Conservation (phyloP, 2,329 filamentous ascomycete genomes). For the Calonectria fujianensis region DNA sequence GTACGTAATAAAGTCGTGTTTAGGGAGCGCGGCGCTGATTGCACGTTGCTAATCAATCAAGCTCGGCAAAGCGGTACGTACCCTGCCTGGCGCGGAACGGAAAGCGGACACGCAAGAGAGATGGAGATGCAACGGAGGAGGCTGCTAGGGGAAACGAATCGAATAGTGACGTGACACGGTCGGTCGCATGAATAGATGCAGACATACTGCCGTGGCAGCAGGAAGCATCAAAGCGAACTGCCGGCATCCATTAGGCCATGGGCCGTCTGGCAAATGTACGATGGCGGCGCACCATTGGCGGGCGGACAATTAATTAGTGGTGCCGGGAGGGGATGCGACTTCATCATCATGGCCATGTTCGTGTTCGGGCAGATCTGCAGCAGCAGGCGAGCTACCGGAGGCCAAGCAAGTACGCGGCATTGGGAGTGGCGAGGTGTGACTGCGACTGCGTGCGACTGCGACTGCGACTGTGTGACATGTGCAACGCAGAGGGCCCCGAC, state of each 20-base stretch:
- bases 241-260: conserved; percentile 23
- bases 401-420: conserved; percentile 21
- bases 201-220: conserved; percentile 22
- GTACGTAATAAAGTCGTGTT: conserved; percentile 38
- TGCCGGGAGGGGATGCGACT: conserved; percentile 24
- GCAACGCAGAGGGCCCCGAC: background rate
- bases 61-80: conserved; percentile 4
- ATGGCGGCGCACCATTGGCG: conserved; percentile 23
- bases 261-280: conserved; percentile 6
- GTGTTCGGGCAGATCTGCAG: conserved; percentile 28
- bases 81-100: background rate
- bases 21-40: conserved; percentile 26
- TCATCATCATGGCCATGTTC: conserved; percentile 1
- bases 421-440: conserved; percentile 26
- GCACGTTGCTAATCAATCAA: conserved; percentile 7
- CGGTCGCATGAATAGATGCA: conserved; percentile 26
- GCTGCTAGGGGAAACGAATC: background rate
- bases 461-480: background rate
- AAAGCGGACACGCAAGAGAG: background rate
- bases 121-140: background rate
- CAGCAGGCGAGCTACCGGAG: background rate
- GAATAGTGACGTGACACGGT: conserved; percentile 25
- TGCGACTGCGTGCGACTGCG: background rate
- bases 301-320: conserved; percentile 23
- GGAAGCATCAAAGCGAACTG: conserved; percentile 24